Evolutionary conservation across 768 basidiomycete genomes (phyloP).

Genomic region (Trametes cingulata): DNA sequence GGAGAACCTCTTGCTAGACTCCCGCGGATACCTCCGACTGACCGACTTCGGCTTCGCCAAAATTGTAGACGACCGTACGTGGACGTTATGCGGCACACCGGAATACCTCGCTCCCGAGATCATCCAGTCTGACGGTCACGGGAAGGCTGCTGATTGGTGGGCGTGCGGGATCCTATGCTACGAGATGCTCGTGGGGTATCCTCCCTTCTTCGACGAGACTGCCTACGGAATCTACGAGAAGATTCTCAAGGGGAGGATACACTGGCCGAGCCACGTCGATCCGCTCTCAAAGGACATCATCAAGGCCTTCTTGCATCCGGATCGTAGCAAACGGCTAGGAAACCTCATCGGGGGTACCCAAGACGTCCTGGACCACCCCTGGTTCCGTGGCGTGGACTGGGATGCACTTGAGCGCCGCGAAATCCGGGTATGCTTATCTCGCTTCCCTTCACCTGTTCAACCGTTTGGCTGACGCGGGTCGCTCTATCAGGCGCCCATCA

Average conservation of each 20-base stretch:
- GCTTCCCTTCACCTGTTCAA: background rate
- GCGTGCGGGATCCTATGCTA: constrained; percentile 96
- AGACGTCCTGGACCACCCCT: constrained; percentile 88
- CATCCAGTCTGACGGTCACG: constrained; percentile 96
- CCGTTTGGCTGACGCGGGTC: constrained; percentile 9
- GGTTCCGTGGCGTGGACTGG: constrained; percentile 97
- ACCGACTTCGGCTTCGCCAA: constrained; percentile 99
- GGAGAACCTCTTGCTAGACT: constrained; percentile 95
- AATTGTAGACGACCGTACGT: constrained; percentile 95
- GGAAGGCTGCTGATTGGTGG: constrained; percentile 99
- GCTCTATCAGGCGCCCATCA: constrained; percentile 70
- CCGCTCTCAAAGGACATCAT: constrained; percentile 87
- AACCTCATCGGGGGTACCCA: constrained; percentile 92
- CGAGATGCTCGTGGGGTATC: constrained; percentile 98
- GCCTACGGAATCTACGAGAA: constrained; percentile 98
- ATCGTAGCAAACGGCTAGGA: constrained; percentile 87
- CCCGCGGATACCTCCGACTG: constrained; percentile 89
- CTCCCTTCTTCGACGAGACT: constrained; percentile 98
- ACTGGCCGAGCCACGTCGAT: constrained; percentile 92
- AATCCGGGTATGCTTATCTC: constrained; percentile 64
- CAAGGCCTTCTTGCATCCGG: constrained; percentile 85
- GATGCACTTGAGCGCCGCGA: constrained; percentile 81
- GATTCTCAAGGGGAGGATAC: constrained; percentile 83
- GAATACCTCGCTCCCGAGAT: constrained; percentile 99
- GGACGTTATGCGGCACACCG: constrained; percentile 95